Evolutionary conservation across 495 filamentous ascomycete species (phyloP), one percentile per base, ranked within the genome.

Genomic region (Letharia columbiana): DNA sequence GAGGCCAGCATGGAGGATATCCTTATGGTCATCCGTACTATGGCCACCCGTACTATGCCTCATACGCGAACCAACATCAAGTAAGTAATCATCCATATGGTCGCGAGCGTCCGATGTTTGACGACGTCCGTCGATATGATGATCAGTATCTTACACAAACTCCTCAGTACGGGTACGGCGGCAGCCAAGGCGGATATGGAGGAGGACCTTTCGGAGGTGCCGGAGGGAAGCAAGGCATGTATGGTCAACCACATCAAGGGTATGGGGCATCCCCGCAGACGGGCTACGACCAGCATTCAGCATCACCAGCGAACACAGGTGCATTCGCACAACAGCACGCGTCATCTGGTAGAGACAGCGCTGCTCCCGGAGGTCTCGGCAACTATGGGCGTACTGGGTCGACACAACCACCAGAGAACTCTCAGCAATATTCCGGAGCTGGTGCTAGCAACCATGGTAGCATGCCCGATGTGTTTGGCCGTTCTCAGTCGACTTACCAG

Each of bases 1-100:
- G 80, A 64, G 75, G 77, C 60, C 85, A 86, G 69, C 77, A 72
- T 68, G 75, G 72, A 41, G 74, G 71, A 52, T 93, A 87, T 74
- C 82, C 83, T 62, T 90, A 89, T 71, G 81, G 79, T 66, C 87
- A 91, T 70, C 90, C 89, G n/a, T 92, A 92, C 77, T 92, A 90
- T 76, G 79, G 79, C 63, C 89, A 84, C 78, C 89, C 89, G 7
- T 91, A 94, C 74, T 93, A 92, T 73, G 81, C 84, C 49, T 80
- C 82, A 44, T 93, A 95, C 77, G 87, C 92, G 84, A 87, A 86
- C 76, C 86, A 87, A 75, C 50, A 57, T 6, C 54, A 35, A 57
- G 80, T 82, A 77, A 78, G 72, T 71, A 76, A 77, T 71, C 77
- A 82, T 69, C 76, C 80, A 70, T 83, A 82, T 70, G 78, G 79